phyloP scores from a whole-genome alignment of 805 yeast species.

The Starmerella geochares region DNA sequence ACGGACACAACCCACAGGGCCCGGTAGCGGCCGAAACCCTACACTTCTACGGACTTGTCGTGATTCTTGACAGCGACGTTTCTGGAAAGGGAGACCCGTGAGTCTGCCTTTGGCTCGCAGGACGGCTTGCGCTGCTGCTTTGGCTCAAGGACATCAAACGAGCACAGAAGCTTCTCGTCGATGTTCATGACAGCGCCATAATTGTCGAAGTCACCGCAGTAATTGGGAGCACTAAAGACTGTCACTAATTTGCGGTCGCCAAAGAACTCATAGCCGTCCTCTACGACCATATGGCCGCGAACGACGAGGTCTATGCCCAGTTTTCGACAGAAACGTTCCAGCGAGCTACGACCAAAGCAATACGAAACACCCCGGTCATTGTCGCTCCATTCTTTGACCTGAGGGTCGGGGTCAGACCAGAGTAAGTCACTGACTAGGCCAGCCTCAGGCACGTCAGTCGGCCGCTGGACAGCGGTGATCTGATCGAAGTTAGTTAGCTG shows the following conservation, averaged over 20 bases:
- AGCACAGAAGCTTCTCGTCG: conserved; percentile 77
- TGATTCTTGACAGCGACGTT: neutral
- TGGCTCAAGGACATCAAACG: conserved; percentile 89
- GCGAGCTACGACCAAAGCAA: conserved; percentile 67
- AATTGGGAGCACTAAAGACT: conserved; percentile 65
- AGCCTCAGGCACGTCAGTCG: conserved; percentile 76
- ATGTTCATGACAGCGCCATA: conserved; percentile 99
- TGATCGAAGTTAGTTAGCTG: conserved; percentile 61
- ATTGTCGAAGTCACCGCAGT: conserved; percentile 74
- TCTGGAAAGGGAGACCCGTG: neutral
- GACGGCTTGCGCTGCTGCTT: neutral
- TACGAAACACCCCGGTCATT: conserved; percentile 76
- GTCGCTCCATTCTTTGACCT: conserved; percentile 75
- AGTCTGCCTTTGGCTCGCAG: neutral
- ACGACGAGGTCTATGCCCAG: conserved; percentile 72
- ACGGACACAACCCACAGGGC: neutral
- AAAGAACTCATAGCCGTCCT: conserved; percentile 69
- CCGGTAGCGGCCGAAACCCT: neutral
- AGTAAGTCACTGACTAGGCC: conserved; percentile 66
- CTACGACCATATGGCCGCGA: conserved; percentile 81
- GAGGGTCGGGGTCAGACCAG: conserved; percentile 81
- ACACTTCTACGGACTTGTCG: neutral
- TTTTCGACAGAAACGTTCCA: conserved; percentile 59
- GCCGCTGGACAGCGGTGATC: conserved; percentile 60
- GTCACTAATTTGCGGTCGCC: conserved; percentile 61